phyloP scores from a whole-genome alignment of 179 eudicot genomes.

The Carnegiea gigantea region DNA sequence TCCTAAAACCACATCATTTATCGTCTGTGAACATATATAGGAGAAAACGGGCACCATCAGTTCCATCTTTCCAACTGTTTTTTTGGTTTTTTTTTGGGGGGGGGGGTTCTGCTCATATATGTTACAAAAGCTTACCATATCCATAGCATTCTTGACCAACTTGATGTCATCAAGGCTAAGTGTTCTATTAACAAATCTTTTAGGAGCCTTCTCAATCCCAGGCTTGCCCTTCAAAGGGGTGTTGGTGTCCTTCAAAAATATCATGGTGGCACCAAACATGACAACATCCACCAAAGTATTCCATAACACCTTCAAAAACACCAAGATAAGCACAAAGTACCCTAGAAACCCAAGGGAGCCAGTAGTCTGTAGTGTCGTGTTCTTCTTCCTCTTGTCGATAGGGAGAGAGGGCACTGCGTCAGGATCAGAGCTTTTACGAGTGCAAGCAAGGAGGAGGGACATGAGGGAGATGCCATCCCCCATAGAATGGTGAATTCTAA shows the following conservation, averaged over 20 bases:
- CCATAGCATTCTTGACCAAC: conserved; percentile 55
- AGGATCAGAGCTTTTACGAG: conserved; percentile 49
- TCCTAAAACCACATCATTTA: conserved; percentile 73
- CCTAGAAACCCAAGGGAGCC: conserved; percentile 13
- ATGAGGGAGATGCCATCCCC: conserved; percentile 79
- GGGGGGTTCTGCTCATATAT: not conserved
- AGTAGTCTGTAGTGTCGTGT: not conserved
- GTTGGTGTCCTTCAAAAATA: conserved; percentile 50
- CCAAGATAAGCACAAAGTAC: conserved; percentile 17
- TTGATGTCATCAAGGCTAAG: conserved; percentile 60
- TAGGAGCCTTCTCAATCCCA: conserved; percentile 33
- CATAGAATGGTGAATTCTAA: conserved; percentile 68
- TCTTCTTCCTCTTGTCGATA: conserved; percentile 20
- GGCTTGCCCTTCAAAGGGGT: conserved; percentile 48
- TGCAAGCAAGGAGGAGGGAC: conserved; percentile 65
- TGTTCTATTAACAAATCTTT: conserved; percentile 45
- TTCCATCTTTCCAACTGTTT: not conserved
- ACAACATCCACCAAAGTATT: conserved; percentile 40
- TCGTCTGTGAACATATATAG: conserved; percentile 48
- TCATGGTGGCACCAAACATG: conserved; percentile 40
- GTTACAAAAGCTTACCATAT: conserved; percentile 44
- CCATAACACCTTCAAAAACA: conserved; percentile 37
- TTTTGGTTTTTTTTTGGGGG: too few species aligned
- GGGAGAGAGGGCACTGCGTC: conserved; percentile 39
- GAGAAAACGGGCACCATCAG: not conserved